A percentile compares a stretch with the other conserved stretches of the same genome.
phyloP scores from a whole-genome alignment of 1,139 yeast species.

The Saccharomyces pastorianus region DNA sequence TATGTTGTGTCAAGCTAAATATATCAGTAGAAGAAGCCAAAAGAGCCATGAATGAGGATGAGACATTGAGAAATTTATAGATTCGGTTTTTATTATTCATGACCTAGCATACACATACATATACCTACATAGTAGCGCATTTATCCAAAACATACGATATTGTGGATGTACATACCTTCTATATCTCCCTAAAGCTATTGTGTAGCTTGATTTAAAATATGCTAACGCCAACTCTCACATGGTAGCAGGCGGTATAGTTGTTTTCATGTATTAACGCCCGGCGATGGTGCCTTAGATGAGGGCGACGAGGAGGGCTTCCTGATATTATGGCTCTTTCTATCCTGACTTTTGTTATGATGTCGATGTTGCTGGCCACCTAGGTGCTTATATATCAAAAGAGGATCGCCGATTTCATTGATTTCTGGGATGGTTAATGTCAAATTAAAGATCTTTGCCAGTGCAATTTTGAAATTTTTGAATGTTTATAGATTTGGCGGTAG shows the following conservation, averaged over 20 bases:
- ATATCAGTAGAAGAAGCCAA: slow-evolving; percentile 64
- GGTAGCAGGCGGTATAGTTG: background rate
- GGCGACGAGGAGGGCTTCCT: background rate
- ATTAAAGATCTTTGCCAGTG: slow-evolving; percentile 87
- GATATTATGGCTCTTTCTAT: background rate
- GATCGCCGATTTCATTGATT: slow-evolving; percentile 77
- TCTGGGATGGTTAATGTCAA: slow-evolving; percentile 78
- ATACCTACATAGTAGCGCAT: background rate
- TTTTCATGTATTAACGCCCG: background rate
- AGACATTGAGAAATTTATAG: slow-evolving; percentile 20
- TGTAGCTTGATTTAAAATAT: background rate
- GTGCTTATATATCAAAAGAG: slow-evolving; percentile 62
- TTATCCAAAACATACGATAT: background rate
- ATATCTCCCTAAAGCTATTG: background rate
- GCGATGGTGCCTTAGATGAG: background rate
- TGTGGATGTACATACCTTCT: background rate
- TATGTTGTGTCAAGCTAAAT: slow-evolving; percentile 53
- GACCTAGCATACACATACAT: background rate
- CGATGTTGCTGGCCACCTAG: slow-evolving; percentile 17
- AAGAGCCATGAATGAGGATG: slow-evolving; percentile 51
- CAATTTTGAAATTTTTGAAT: slow-evolving; percentile 87
- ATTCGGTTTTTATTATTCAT: background rate
- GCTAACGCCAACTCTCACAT: background rate
- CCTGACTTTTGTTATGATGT: background rate
- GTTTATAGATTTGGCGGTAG: slow-evolving; percentile 87